These are phyloP conservation scores for Haematococcus lacustris DNA, from an alignment of 139 green algal species.

Conservation along the genomic window DNA sequence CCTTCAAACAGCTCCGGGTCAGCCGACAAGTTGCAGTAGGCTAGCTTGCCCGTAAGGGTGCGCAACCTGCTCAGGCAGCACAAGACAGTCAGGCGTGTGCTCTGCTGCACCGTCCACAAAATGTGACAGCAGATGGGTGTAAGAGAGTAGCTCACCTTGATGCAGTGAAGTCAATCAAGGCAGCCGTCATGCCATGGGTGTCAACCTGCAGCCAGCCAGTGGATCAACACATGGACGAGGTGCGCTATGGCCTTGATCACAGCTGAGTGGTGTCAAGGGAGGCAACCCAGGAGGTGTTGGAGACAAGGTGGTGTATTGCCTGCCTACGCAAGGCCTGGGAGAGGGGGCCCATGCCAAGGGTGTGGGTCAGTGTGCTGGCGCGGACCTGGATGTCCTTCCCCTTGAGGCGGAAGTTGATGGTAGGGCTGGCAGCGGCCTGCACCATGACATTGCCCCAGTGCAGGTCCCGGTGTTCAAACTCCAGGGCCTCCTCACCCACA, in stretches of 20 bases:
- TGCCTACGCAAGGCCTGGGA: no score
- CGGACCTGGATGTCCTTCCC: neutral
- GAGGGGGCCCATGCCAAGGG: no score
- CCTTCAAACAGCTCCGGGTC: conserved; percentile 89
- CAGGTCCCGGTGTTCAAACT: conserved; percentile 98
- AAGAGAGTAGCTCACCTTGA: conserved; percentile 11
- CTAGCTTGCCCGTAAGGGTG: conserved; percentile 26
- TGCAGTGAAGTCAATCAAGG: conserved; percentile 77
- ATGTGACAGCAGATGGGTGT: neutral
- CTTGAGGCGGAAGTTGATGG: neutral
- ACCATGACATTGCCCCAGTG: conserved; percentile 82
- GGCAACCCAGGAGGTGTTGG: no score
- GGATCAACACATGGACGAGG: neutral
- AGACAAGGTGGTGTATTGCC: no score
- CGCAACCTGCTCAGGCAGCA: conserved; percentile 36
- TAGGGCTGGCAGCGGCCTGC: neutral
- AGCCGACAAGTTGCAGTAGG: conserved; percentile 57
- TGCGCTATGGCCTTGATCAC: neutral
- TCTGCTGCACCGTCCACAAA: neutral
- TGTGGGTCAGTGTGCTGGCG: neutral
- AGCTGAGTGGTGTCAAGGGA: no score
- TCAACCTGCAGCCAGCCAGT: conserved; percentile 4
- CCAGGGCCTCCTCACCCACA: conserved; percentile 72
- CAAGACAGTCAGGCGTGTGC: neutral
- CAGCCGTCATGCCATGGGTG: conserved; percentile 15